Base-by-base conservation (phyloP, 345 rosid species). In the Populus euphratica region DNA sequence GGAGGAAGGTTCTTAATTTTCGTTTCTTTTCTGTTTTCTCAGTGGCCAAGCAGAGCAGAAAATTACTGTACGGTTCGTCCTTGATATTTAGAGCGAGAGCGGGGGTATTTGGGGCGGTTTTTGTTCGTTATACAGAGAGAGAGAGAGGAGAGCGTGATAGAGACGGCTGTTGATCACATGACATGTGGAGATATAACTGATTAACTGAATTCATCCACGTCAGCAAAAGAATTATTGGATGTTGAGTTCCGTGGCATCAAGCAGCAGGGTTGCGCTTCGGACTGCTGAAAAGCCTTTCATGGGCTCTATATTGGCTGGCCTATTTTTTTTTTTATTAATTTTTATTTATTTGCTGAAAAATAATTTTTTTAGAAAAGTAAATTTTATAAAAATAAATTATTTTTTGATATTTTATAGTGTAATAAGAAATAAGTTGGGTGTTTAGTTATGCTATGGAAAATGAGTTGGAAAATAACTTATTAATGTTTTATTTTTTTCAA, bases 151-250 rank as follows among this genome's bases (percentile, higher is more conserved):
- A 8, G 56, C 17, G 38, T 16, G 68, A 39, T 21, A 68, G 47
- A n/a, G 71, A 52, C 6, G 23, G 59, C 12, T 23, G n/a, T 59
- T n/a, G 70, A 33, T 65, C 17, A 43, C 70, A 14, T 74, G 69
- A 29, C 50, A 10, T 56, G 29, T 16, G 18, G 36, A 12, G n/a
- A 33, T 4, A 25, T 13, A 44, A 16, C 49, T 33, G 49, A 16
- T 6, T n/a, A 3, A 49, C 1, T 44, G 59, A 56, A 8, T 9
- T 11, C 29, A 10, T 29, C 79, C 81, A 75, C 74, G 70, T 78
- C 81, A 71, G 79, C 81, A 25, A 35, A 74, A 14, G 76, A 66
- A 79, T 79, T 82, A 78, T 56, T 43, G 70, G 76, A 49, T 25
- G 47, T 39, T 62, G 35, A 23, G 52, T 2, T 18, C 33, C 70